Evolutionary conservation across 495 filamentous ascomycete species (phyloP), one percentile per base, ranked within the genome.

Genomic region (Penicillium tannophilum): DNA sequence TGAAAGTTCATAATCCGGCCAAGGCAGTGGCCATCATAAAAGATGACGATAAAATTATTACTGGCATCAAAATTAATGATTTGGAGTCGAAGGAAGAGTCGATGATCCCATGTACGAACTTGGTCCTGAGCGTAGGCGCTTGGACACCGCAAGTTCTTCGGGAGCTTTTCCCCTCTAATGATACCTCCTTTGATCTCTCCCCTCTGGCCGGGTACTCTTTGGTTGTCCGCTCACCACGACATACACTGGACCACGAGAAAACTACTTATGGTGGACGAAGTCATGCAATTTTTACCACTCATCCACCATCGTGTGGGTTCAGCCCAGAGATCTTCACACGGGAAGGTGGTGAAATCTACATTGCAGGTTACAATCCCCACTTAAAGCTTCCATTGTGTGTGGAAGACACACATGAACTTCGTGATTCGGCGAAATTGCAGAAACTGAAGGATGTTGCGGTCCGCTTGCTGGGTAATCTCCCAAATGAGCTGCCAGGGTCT

Each of bases 281-380:
- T 65, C 86, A 92, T 66, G 87, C 90, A 2, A 70, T 93, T 5
- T 93, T 90, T 72, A 86, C 87, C 0, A 84, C 84, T 4, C 76
- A 76, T 60, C 71, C 70, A 19, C 45, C 59, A 6, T 61, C 64
- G 6, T 73, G 72, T 26, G 84, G 79, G 0, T 91, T 87, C 71
- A 84, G 82, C 10, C 90, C 90, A 0, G 90, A 94, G 72, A 75
- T 91, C 8, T 92, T 91, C 70, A 84, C 84, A 4, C 79, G 90
- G 6, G 63, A 74, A 12, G 82, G 83, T 2, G 84, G 82, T 0
- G 82, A 91, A 50, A 84, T 93, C 14, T 92, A 91, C 65, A 72
- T 94, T 58, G 89, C 88, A 0, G 90, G 90, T 0, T 65, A 92
- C 19, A 94, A 94, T 66, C 82, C 73, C 10, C 65, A 77, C 0